Evolutionary conservation across 2,329 filamentous ascomycete genomes (phyloP).

Genomic region (Xylariaceae sp.): DNA sequence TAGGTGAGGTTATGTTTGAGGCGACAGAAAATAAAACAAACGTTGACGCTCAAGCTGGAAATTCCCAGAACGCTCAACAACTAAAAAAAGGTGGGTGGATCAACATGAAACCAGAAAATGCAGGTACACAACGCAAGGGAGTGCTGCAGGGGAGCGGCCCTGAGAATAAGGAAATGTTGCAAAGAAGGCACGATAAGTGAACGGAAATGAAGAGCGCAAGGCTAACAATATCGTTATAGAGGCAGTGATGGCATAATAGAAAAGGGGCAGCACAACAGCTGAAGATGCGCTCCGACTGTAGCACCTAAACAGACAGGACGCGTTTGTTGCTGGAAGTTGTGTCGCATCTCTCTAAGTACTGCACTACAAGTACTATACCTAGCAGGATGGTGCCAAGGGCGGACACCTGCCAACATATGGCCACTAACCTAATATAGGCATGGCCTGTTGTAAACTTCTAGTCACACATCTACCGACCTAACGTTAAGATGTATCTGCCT

Average conservation of each 20-base stretch:
- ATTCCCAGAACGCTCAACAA: too few relatives aligned
- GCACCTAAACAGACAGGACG: constrained; percentile 10
- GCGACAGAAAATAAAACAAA: too few relatives aligned
- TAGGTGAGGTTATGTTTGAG: too few relatives aligned
- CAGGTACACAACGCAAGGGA: too few relatives aligned
- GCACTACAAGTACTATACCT: not conserved
- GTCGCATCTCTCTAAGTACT: too few relatives aligned
- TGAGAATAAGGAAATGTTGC: not conserved
- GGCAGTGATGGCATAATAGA: not conserved
- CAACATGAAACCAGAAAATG: too few relatives aligned
- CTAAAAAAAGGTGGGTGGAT: too few relatives aligned
- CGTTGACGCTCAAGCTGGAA: too few relatives aligned
- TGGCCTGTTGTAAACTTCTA: too few relatives aligned
- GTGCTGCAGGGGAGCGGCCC: too few relatives aligned
- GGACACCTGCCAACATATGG: not conserved
- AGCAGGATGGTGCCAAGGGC: not conserved
- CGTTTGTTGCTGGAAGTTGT: constrained; percentile 14
- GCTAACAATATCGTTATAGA: not conserved
- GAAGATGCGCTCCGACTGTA: not conserved
- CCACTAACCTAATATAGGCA: not conserved
- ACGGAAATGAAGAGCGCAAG: not conserved
- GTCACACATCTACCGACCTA: too few relatives aligned
- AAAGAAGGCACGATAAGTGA: not conserved
- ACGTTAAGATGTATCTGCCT: too few relatives aligned
- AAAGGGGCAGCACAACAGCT: not conserved